A percentile compares a stretch with the other conserved stretches of the same genome.
These are phyloP conservation scores for Solanum appendiculatum DNA, from an alignment of 257 asterid species.

Conservation along the genomic window DNA sequence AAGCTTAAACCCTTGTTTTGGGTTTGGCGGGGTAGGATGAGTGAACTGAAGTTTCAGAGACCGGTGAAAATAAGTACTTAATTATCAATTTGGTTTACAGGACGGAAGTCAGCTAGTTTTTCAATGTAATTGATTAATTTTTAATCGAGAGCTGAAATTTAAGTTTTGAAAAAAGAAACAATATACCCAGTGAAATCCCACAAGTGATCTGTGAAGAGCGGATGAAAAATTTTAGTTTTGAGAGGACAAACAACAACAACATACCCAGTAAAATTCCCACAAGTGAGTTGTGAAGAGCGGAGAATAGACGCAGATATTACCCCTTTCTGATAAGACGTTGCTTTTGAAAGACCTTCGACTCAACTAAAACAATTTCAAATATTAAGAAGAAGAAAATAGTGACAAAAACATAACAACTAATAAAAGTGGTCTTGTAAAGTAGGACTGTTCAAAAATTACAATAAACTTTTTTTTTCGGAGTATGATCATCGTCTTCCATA, in stretches of 20 bases:
- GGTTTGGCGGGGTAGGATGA: background rate
- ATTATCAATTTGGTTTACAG: background rate
- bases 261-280: too few relatives aligned
- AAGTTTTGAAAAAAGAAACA: background rate
- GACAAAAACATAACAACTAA: background rate
- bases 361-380: too few relatives aligned
- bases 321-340: too few relatives aligned
- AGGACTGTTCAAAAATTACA: background rate
- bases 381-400: background rate
- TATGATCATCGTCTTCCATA: too few relatives aligned
- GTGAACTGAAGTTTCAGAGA: background rate
- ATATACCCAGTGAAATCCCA: accelerated
- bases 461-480: too few relatives aligned
- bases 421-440: background rate
- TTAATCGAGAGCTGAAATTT: background rate
- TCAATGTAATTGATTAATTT: background rate
- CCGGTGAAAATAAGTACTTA: background rate
- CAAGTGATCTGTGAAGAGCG: accelerated
- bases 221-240: too few relatives aligned
- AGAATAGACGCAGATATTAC: too few relatives aligned
- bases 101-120: background rate
- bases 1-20: background rate
- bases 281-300: accelerated
- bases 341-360: too few relatives aligned
- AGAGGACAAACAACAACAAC: too few relatives aligned